Evolutionary conservation across 768 basidiomycete species (phyloP), one percentile per base, ranked within the genome.

Genomic region (Gelatoporia subvermispora): DNA sequence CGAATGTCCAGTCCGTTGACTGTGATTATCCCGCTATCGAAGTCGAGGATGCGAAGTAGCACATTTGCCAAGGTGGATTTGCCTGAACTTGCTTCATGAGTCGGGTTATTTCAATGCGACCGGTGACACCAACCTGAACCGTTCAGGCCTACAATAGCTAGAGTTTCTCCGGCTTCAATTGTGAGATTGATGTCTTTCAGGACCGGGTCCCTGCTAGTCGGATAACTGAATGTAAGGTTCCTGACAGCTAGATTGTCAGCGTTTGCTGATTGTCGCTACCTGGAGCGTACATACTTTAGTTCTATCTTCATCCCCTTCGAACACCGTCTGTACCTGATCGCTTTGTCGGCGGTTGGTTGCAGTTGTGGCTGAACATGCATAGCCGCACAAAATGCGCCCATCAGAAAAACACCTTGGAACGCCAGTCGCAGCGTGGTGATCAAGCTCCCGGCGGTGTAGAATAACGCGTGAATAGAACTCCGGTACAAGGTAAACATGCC

Each of bases 61-160:
- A 90, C 74, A 58, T 88, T 88, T 2, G 88, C 86, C 39, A 93
- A 79, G 1, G 91, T 94, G 8, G 89, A 88, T 71, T 94, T 94
- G 22, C 88, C 88, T 90, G 56, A 28, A 21, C 23, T 47, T 35
- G 20, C 7, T 8, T 18, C 8, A n/a, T 10, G 22, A 18, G 16
- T 18, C 10, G 8, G 17, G 23, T 35, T 35, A 11, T 2, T n/a
- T 37, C 25, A 41, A 31, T 7, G 28, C 28, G 13, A 31, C 13
- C 8, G 40, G 20, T 24, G 38, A 35, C 23, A 64, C 73, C 63
- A 64, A 78, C 88, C 88, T 55, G 87, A 90, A 54, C 88, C 87
- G 46, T 90, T 89, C 65, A 79, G 84, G 17, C 87, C 91, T 18
- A 93, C 91, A 51, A 94, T 84, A 11, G 92, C 92, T 42, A 93